These are phyloP conservation scores for slime mould (Dictyostelium discoideum) DNA, from an alignment of 78 protist genomes.

Conservation along the genomic window DNA sequence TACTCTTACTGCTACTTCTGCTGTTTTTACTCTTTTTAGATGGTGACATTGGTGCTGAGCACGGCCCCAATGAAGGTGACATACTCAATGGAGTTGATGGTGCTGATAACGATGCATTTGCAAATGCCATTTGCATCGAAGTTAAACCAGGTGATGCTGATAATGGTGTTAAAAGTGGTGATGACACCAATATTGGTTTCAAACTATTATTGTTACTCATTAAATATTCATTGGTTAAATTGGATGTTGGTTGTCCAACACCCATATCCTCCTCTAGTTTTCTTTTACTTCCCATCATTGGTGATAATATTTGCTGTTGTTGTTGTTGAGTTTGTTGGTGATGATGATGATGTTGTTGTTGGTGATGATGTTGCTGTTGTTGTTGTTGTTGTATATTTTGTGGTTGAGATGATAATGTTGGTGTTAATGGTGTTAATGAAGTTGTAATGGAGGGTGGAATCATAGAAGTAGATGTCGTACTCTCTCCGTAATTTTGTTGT, in stretches of 20 bases:
- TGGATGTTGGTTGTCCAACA: not conserved
- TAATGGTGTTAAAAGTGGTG: slow-evolving; percentile 58
- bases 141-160: slow-evolving; percentile 70
- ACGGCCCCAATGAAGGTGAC: slow-evolving; percentile 69
- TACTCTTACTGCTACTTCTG: slow-evolving; percentile 25
- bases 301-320: slow-evolving; percentile 28
- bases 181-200: slow-evolving; percentile 70
- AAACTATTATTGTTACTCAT: not conserved
- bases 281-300: slow-evolving; percentile 69
- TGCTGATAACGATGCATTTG: slow-evolving; percentile 57
- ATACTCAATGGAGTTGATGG: slow-evolving; percentile 66
- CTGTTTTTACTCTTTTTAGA: slow-evolving; percentile 73
- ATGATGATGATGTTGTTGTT: not conserved
- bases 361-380: not conserved
- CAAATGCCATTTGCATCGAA: slow-evolving; percentile 69
- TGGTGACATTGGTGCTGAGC: slow-evolving; percentile 74
- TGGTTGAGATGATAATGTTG: slow-evolving; percentile 47
- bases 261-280: slow-evolving; percentile 47
- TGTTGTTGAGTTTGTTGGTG: not conserved
- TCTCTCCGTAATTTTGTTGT: slow-evolving; percentile 49
- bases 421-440: slow-evolving; percentile 33
- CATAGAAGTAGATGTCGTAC: slow-evolving; percentile 52
- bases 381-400: not conserved
- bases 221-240: slow-evolving; percentile 7
- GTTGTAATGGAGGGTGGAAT: slow-evolving; percentile 43